Conservation (phyloP, 768 basidiomycete genomes). For the Leccinum barrowsii region DNA sequence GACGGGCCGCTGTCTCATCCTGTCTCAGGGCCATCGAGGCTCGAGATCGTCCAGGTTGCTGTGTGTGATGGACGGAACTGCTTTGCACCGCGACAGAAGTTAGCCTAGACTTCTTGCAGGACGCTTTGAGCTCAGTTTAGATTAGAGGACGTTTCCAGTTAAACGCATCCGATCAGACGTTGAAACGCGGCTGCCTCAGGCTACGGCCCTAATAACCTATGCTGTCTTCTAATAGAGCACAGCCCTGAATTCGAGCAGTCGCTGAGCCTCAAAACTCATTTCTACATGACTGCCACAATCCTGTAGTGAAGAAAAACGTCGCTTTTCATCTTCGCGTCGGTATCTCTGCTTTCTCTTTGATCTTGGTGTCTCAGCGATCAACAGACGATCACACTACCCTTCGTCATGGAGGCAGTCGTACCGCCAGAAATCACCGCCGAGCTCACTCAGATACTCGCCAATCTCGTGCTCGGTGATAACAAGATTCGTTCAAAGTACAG, state of each 20-base stretch:
- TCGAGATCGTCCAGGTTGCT: background rate
- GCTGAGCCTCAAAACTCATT: too few relatives aligned
- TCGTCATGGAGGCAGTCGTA: slow-evolving; percentile 32
- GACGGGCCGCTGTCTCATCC: background rate
- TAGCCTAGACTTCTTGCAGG: background rate
- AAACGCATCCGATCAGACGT: too few relatives aligned
- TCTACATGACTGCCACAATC: too few relatives aligned
- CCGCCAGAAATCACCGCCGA: slow-evolving; percentile 69
- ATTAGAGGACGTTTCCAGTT: too few relatives aligned
- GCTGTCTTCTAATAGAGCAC: too few relatives aligned
- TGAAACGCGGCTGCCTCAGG: too few relatives aligned
- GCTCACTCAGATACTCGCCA: slow-evolving; percentile 80
- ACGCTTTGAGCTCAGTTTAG: too few relatives aligned
- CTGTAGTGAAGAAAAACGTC: too few relatives aligned
- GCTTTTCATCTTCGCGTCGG: too few relatives aligned
- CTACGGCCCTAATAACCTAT: too few relatives aligned
- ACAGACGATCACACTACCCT: background rate
- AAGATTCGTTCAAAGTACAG: slow-evolving; percentile 67
- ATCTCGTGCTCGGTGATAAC: slow-evolving; percentile 82
- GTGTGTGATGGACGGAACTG: background rate
- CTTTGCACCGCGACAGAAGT: background rate
- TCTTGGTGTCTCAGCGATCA: slow-evolving; percentile 2
- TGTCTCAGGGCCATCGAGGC: background rate
- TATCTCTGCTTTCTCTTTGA: background rate
- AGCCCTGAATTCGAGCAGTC: too few relatives aligned